A percentile compares a stretch with the other conserved stretches of the same genome.
These are phyloP conservation scores for Botryosphaeria dothidea DNA, from an alignment of 2,329 filamentous ascomycete species.

Conservation along the genomic window DNA sequence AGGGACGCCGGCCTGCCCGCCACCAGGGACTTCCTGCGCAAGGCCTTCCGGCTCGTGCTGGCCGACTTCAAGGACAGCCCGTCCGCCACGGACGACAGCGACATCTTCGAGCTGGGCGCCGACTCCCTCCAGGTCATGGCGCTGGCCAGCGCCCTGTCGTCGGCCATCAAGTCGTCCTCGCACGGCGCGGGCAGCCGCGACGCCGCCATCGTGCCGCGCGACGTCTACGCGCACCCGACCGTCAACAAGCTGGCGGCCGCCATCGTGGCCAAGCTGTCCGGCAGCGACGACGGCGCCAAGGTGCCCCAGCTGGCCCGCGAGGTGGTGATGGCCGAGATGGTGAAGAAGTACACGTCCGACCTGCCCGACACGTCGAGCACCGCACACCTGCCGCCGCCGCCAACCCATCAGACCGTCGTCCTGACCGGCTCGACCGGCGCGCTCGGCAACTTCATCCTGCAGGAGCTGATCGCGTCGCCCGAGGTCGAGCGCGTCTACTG, in stretches of 20 bases:
- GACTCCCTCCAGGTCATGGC: conserved; percentile 37
- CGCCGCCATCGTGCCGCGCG: conserved; percentile 28
- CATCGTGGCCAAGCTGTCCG: conserved; percentile 21
- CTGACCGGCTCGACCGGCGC: conserved; percentile 24
- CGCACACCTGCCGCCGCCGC: background rate
- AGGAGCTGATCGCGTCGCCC: conserved; percentile 18
- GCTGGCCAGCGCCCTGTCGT: conserved; percentile 24
- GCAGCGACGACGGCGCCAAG: conserved; percentile 11
- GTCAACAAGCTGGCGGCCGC: conserved; percentile 27
- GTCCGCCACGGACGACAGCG: conserved; percentile 26
- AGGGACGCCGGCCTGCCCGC: conserved; percentile 10
- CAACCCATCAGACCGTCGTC: conserved; percentile 18
- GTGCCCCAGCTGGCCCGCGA: conserved; percentile 19
- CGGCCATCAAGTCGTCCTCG: conserved; percentile 22
- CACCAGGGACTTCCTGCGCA: conserved; percentile 22
- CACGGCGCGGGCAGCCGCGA: conserved; percentile 19
- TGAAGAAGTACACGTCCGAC: conserved; percentile 31
- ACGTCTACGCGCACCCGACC: conserved; percentile 35
- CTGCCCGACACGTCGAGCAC: conserved; percentile 17
- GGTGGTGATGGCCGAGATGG: conserved; percentile 29
- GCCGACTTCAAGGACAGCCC: conserved; percentile 6
- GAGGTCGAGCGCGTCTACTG: conserved; percentile 20
- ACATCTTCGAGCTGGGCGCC: conserved; percentile 35
- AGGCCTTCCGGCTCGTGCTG: conserved; percentile 21
- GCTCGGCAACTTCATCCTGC: conserved; percentile 23